A percentile compares a stretch with the other conserved stretches of the same genome.
Conservation (phyloP, 2,329 filamentous ascomycete genomes). For the Talaromyces sp. region DNA sequence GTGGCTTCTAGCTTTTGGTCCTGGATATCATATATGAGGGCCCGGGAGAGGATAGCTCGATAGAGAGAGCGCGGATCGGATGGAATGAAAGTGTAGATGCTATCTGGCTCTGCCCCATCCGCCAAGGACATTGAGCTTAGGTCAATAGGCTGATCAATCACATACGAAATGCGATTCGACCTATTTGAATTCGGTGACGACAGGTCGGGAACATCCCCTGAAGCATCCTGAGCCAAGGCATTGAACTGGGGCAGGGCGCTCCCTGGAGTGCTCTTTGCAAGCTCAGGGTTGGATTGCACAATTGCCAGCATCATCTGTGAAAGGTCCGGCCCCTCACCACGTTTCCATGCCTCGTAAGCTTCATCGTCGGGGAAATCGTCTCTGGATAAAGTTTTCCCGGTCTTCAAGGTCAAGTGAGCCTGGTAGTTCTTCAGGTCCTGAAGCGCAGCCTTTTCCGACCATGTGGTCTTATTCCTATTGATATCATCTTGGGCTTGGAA, state of each 20-base stretch:
- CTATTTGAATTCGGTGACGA: slow-evolving; percentile 44
- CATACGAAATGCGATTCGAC: slow-evolving; percentile 48
- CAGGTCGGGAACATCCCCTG: slow-evolving; percentile 42
- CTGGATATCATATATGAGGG: slow-evolving; percentile 59
- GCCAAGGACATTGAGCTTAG: slow-evolving; percentile 58
- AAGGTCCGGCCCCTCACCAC: slow-evolving; percentile 77
- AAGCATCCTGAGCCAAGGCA: slow-evolving; percentile 21
- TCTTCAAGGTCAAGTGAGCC: slow-evolving; percentile 76
- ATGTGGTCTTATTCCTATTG: slow-evolving; percentile 70
- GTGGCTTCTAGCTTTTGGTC: slow-evolving; percentile 50
- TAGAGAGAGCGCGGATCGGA: slow-evolving; percentile 78
- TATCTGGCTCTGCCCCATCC: slow-evolving; percentile 44
- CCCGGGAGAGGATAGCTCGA: slow-evolving; percentile 73
- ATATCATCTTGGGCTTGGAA: slow-evolving; percentile 83
- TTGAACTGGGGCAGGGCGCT: slow-evolving; percentile 56
- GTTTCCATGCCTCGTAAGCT: slow-evolving; percentile 85
- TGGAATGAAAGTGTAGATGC: slow-evolving; percentile 82
- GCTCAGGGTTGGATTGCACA: slow-evolving; percentile 75
- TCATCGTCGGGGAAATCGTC: slow-evolving; percentile 90
- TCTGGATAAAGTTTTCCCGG: slow-evolving; percentile 68
- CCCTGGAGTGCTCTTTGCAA: slow-evolving; percentile 70
- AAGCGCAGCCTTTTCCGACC: slow-evolving; percentile 89
- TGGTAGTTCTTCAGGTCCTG: slow-evolving; percentile 93
- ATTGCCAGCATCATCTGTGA: slow-evolving; percentile 93
- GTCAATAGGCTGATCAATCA: slow-evolving; percentile 62